Conservation (phyloP, 495 filamentous ascomycete genomes). For the Penicillium cataractarum region DNA sequence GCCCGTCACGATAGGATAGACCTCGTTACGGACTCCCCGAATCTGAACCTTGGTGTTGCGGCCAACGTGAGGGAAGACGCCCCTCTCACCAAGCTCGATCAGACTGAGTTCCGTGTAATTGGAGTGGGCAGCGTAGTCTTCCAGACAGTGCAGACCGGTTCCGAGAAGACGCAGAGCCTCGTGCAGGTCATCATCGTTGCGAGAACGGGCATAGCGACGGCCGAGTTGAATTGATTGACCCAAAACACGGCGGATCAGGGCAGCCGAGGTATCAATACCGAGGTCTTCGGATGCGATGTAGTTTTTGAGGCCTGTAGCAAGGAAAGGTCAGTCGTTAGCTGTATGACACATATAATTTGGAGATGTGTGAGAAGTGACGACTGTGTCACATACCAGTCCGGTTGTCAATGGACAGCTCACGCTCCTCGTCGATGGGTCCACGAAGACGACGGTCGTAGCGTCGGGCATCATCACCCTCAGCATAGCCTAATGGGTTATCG, state of each 20-base stretch:
- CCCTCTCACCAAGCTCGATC: constrained; percentile 77
- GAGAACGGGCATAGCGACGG: constrained; percentile 63
- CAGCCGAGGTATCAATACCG: constrained; percentile 75
- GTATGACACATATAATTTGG: background rate
- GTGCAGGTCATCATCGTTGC: constrained; percentile 73
- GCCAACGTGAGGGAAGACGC: constrained; percentile 85
- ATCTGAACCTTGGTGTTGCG: constrained; percentile 66
- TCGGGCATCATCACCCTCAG: constrained; percentile 83
- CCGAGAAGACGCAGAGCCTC: constrained; percentile 85
- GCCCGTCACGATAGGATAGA: constrained; percentile 83
- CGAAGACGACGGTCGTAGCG: constrained; percentile 77
- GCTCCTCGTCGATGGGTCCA: constrained; percentile 75
- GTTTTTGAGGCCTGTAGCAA: constrained; percentile 72
- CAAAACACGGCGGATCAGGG: constrained; percentile 72
- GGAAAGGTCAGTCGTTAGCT: constrained; percentile 7
- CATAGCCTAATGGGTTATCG: constrained; percentile 79
- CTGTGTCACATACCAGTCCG: constrained; percentile 50
- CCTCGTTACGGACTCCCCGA: constrained; percentile 59
- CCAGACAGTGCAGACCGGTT: constrained; percentile 87
- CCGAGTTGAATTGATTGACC: constrained; percentile 71
- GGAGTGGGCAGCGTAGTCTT: constrained; percentile 90
- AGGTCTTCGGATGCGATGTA: constrained; percentile 84
- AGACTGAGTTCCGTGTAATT: constrained; percentile 87
- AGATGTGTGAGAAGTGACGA: background rate
- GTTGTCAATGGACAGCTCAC: constrained; percentile 75